Base-by-base conservation (phyloP, 2,329 filamentous ascomycete genomes). In the Aspergillaceae sp. region DNA sequence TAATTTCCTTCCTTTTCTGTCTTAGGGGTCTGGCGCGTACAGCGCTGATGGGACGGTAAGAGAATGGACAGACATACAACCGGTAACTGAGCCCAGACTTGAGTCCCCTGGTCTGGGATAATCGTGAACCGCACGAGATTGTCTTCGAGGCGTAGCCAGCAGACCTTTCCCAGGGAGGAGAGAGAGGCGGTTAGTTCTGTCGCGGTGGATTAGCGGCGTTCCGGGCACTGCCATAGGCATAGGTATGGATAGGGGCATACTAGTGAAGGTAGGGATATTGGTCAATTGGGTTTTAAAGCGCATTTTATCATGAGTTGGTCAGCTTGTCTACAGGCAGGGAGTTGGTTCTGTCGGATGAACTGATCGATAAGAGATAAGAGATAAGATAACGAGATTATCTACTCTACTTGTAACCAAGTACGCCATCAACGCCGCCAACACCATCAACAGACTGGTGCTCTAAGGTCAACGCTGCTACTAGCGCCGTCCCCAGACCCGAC, bases 91-190 rank as follows among this genome's bases (percentile, higher is more conserved):
- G 89, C 87, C 92, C 92, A 98, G 45, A 97, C 91, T 74, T 97
- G 91, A 6, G 88, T 94, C 49, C 92, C 91, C 60, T 87, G 84
- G 63, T 96, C 89, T 1, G 92, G 90, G 51, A 97, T 91, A 59
- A 97, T 87, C 49, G 92, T 97, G 71, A 98, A 95, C 56, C 90
- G 89, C 47, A 91, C 83, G 46, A 84, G 83, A 48, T 90, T 83
- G 69, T 94, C 81, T 69, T 91, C 87, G 32, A 98, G 79, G 54
- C 89, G 86, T 52, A 95, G 77, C 89, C 90, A 95, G 40, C 87
- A 88, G 51, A 94, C 84, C 67, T 91, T 89, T 55, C 89, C 87
- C 11, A 84, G 69, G 9, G 79, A 81, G 29, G 77, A 74, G 44
- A 84, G 72, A 4, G 80, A 83, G 9, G 78, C 78, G 8, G 77